Evolutionary conservation across 495 filamentous ascomycete genomes (phyloP).

Genomic region (Diplogelasinospora grovesii): DNA sequence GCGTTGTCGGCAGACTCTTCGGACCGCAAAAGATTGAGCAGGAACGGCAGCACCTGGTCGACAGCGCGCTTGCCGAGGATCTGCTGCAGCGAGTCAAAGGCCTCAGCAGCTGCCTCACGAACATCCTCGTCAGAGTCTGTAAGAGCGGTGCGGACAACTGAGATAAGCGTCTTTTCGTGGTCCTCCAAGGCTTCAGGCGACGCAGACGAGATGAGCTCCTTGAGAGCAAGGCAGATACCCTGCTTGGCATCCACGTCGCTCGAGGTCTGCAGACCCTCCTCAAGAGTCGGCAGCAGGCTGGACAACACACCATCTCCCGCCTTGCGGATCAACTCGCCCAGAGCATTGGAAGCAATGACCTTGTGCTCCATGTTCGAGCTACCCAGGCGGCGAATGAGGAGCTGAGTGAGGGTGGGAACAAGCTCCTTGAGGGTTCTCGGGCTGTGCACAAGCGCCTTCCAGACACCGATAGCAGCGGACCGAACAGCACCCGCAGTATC

Average conservation of each 20-base stretch:
- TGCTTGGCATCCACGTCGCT: slow-evolving; percentile 91
- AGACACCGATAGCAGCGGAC: slow-evolving; percentile 82
- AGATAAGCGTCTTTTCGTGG: slow-evolving; percentile 90
- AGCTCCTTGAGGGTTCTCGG: slow-evolving; percentile 91
- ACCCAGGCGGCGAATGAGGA: slow-evolving; percentile 88
- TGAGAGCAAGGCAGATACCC: slow-evolving; percentile 93
- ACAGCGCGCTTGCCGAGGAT: slow-evolving; percentile 89
- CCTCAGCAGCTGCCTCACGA: slow-evolving; percentile 91
- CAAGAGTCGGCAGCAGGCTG: slow-evolving; percentile 81
- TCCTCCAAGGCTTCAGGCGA: slow-evolving; percentile 85
- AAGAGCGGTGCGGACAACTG: slow-evolving; percentile 86
- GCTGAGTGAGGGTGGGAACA: slow-evolving; percentile 84
- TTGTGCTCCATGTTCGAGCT: slow-evolving; percentile 98
- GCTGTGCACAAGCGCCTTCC: slow-evolving; percentile 93
- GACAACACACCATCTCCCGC: slow-evolving; percentile 89
- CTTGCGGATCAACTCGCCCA: slow-evolving; percentile 94
- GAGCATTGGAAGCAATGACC: slow-evolving; percentile 92
- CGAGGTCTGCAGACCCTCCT: slow-evolving; percentile 83
- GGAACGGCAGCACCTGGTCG: slow-evolving; percentile 88
- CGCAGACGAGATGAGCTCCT: slow-evolving; percentile 88
- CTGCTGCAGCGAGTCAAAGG: slow-evolving; percentile 89
- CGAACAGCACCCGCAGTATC: slow-evolving; percentile 93
- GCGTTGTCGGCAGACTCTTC: slow-evolving; percentile 89
- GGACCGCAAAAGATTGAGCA: slow-evolving; percentile 77
- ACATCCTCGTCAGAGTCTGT: slow-evolving; percentile 86